Evolutionary conservation across 441 rosid genomes (phyloP).

Genomic region (Kokia cookei): DNA sequence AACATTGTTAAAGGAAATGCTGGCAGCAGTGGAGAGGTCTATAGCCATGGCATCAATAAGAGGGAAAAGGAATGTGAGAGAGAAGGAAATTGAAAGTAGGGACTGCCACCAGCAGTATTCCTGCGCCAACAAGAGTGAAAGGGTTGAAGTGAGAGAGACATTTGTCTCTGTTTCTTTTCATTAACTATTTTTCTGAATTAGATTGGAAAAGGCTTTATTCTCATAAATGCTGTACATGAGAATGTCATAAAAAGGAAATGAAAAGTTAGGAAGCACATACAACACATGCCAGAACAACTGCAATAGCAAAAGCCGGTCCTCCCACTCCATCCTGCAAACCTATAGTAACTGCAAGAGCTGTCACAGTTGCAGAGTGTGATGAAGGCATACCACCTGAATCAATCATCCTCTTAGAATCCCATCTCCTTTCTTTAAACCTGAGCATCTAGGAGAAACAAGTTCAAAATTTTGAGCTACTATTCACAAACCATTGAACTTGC

Average conservation of each 20-base stretch:
- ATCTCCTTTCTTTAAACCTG: conserved; percentile 94
- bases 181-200: background rate
- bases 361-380: conserved; percentile 91
- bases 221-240: background rate
- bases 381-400: conserved; percentile 99
- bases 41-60: background rate
- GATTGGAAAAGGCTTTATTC: background rate
- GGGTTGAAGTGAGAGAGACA: background rate
- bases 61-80: background rate
- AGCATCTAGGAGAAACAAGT: conserved; percentile 52
- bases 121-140: background rate
- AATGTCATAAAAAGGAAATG: background rate
- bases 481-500: background rate
- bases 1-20: background rate
- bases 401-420: conserved; percentile 88
- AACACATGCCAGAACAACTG: conserved; percentile 77
- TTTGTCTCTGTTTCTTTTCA: background rate
- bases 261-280: conserved; percentile 36
- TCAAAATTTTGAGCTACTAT: conserved; percentile 31
- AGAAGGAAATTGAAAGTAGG: background rate
- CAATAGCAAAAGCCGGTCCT: conserved; percentile 74
- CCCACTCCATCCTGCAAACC: conserved; percentile 80
- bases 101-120: background rate
- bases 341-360: conserved; percentile 77
- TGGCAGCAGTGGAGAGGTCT: background rate